Evolutionary conservation across 306 rosid genomes (phyloP), one percentile per base, ranked within the genome.

Genomic region (Vigna radiata): DNA sequence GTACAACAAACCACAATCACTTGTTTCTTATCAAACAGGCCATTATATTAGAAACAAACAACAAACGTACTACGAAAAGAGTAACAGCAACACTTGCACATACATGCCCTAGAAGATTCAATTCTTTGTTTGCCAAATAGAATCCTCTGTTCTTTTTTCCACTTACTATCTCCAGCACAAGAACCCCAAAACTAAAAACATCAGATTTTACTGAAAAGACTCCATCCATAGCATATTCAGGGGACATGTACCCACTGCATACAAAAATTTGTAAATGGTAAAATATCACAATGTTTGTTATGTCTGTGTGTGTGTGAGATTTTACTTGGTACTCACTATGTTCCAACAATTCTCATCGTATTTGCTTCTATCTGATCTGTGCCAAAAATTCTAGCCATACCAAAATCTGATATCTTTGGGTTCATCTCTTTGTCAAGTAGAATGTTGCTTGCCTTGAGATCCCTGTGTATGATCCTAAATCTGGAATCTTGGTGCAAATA

Each of bases 401-500:
- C 97, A 78, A 92, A 92, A 29, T 92, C 97, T 0, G 96, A 92
- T 68, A 90, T 92, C 73, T 87, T 92, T 9, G 97, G 97, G 4
- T 83, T 87, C 88, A 89, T 81, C 23, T 90, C 89, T 62, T 39
- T 77, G 23, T 92, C 96, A 12, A 92, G 93, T 27, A 92, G 79
- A 75, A 92, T 77, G 70, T 92, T 92, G 79, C 97, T 88, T 46
- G 93, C 93, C 79, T 92, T 92, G 69, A 92, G 90, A 82, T 91
- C 98, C 36, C 97, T 87, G 50, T 93, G 97, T 62, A 93, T 93
- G 23, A 93, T 93, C 63, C 89, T 83, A 61, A 92, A 86, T 75
- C 97, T 85, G 0, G 97, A 92, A 86, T 92, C 96, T 63, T 92
- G 91, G 65, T 92, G 97, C 58, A 92, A 83, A 80, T 92, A 92